phyloP scores from a whole-genome alignment of 176 grass and related monocot genomes.

The Saccharum officinarum region DNA sequence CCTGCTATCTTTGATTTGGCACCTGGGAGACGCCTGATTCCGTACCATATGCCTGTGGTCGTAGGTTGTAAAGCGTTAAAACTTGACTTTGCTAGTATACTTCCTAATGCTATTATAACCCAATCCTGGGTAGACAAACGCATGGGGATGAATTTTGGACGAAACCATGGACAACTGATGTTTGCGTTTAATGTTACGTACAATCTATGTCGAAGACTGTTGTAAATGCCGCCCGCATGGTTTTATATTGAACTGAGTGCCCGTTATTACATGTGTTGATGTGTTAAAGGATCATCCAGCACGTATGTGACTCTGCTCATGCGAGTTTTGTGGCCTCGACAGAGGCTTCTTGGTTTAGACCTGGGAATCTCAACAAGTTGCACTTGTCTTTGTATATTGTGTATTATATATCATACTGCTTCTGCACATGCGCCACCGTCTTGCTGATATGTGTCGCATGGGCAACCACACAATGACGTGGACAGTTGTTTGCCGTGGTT shows the following conservation, averaged over 20 bases:
- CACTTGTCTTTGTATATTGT: background rate
- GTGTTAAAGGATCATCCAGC: background rate
- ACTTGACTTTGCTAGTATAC: slow-evolving; percentile 32
- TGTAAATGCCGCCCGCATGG: slow-evolving; percentile 22
- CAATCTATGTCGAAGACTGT: background rate
- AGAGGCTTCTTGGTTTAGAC: background rate
- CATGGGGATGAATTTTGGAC: slow-evolving; percentile 33
- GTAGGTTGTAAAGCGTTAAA: slow-evolving; percentile 26
- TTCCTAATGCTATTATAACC: slow-evolving; percentile 32
- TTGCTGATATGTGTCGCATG: background rate
- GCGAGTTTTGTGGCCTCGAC: background rate
- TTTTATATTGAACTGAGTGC: slow-evolving; percentile 26
- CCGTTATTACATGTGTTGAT: background rate
- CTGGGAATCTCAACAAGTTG: background rate
- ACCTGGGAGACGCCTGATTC: slow-evolving; percentile 22
- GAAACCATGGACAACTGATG: background rate
- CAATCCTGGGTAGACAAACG: background rate
- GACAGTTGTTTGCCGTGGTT: background rate
- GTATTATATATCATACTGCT: background rate
- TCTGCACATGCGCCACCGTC: background rate
- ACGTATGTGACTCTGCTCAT: background rate
- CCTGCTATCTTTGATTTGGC: slow-evolving; percentile 17
- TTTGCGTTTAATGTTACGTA: slow-evolving; percentile 22
- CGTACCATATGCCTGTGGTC: background rate
- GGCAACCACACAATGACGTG: background rate